phyloP scores from a whole-genome alignment of 495 filamentous ascomycete species.

The Penicillium samsonianum region DNA sequence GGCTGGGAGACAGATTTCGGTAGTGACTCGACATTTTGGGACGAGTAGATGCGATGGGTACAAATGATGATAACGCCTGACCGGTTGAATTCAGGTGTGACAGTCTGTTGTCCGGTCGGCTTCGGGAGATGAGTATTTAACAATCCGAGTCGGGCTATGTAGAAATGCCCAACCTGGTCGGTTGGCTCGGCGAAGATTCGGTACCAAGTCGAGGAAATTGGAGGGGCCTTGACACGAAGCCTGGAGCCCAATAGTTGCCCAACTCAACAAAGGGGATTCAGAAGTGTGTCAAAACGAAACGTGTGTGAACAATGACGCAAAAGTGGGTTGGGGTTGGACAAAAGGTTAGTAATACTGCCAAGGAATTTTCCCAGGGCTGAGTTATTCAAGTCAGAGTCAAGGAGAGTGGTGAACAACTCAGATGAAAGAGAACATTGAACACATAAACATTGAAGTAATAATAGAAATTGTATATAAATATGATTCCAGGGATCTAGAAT shows the following conservation, averaged over 20 bases:
- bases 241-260: conserved; percentile 19
- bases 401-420: no score
- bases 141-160: conserved; percentile 3
- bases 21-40: conserved; percentile 23
- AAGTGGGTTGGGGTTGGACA: conserved; percentile 17
- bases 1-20: conserved; percentile 36
- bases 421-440: background rate
- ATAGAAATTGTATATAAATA: background rate
- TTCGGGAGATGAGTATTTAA: background rate
- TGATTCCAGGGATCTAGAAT: conserved; percentile 14
- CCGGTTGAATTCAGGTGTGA: background rate
- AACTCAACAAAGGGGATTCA: conserved; percentile 9
- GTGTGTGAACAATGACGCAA: conserved; percentile 23
- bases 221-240: conserved; percentile 13
- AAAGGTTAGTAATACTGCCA: conserved; percentile 7
- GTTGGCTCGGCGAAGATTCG: conserved; percentile 3
- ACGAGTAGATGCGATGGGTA: background rate
- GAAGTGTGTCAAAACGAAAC: conserved; percentile 7
- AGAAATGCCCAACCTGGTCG: conserved; percentile 3
- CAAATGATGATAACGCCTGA: background rate
- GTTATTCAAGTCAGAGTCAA: no score
- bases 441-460: background rate
- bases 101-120: background rate
- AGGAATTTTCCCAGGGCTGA: background rate
- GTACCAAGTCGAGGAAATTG: conserved; percentile 12